Conservation (phyloP, 2,329 filamentous ascomycete genomes). For the Xylariaceae sp. region DNA sequence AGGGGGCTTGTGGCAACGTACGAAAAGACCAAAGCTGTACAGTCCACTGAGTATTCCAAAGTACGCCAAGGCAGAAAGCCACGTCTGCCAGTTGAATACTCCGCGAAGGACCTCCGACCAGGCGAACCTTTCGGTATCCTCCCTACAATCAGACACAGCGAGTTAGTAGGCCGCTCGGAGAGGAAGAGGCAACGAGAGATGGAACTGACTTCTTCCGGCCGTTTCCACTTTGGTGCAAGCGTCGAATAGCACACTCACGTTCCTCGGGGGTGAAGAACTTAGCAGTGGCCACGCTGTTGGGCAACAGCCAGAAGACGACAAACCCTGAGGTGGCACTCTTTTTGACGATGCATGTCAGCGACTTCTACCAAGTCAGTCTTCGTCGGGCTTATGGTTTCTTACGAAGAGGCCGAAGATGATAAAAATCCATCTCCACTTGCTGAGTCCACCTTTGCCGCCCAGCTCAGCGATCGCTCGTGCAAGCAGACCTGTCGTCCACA, state of each 20-base stretch:
- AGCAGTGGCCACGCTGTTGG: slow-evolving; percentile 50
- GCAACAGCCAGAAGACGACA: slow-evolving; percentile 48
- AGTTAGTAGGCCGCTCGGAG: slow-evolving; percentile 12
- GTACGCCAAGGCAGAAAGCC: slow-evolving; percentile 58
- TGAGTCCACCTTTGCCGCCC: slow-evolving; percentile 45
- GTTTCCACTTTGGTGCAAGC: slow-evolving; percentile 33
- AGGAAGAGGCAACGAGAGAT: background rate
- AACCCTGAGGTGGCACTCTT: slow-evolving; percentile 51
- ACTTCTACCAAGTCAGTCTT: background rate
- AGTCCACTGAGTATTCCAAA: slow-evolving; percentile 54
- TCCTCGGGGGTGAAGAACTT: slow-evolving; percentile 49
- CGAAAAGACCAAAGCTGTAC: slow-evolving; percentile 61
- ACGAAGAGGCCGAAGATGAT: slow-evolving; percentile 53
- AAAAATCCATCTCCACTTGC: slow-evolving; percentile 59
- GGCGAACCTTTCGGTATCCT: slow-evolving; percentile 43
- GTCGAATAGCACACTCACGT: slow-evolving; percentile 41
- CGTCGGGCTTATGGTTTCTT: too few species aligned
- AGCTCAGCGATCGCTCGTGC: slow-evolving; percentile 58
- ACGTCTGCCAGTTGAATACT: slow-evolving; percentile 54
- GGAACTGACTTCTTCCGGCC: slow-evolving; percentile 30
- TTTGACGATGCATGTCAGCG: slow-evolving; percentile 3
- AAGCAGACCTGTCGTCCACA: slow-evolving; percentile 42
- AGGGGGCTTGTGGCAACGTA: slow-evolving; percentile 30
- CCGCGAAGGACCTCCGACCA: slow-evolving; percentile 61
- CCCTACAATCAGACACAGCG: slow-evolving; percentile 19